phyloP scores from a whole-genome alignment of 495 filamentous ascomycete species.

The Tuber borchii region DNA sequence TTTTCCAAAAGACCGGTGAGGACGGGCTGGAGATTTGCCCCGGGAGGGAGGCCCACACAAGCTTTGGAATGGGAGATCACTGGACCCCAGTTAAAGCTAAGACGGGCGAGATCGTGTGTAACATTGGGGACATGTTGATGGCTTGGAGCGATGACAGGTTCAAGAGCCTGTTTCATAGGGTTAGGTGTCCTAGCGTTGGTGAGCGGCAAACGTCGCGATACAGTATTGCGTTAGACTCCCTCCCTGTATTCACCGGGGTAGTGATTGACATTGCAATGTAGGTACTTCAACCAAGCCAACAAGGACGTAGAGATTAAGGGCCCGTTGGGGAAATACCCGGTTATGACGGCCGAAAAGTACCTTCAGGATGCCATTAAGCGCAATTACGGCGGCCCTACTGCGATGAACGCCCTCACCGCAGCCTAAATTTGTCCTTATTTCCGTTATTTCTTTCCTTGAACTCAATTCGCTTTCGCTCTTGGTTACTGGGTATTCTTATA shows the following conservation, averaged over 20 bases:
- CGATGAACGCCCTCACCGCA: slow-evolving; percentile 29
- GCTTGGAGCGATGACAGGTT: slow-evolving; percentile 64
- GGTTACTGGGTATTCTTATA: slow-evolving; percentile 2
- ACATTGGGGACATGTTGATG: slow-evolving; percentile 65
- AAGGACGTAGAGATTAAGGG: slow-evolving; percentile 56
- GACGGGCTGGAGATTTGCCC: slow-evolving; percentile 62
- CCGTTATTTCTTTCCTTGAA: not conserved
- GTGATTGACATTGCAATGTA: not conserved
- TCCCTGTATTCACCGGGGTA: not conserved
- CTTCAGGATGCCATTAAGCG: slow-evolving; percentile 54
- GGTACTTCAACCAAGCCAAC: slow-evolving; percentile 60
- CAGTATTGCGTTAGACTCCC: slow-evolving; percentile 49
- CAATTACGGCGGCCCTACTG: slow-evolving; percentile 48
- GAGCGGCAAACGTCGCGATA: slow-evolving; percentile 57
- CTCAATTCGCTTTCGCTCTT: not conserved
- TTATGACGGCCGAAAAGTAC: slow-evolving; percentile 55
- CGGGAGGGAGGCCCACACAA: slow-evolving; percentile 55
- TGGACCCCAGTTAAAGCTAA: slow-evolving; percentile 58
- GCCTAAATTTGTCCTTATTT: not conserved
- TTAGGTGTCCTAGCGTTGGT: slow-evolving; percentile 50
- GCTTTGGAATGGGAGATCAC: slow-evolving; percentile 54
- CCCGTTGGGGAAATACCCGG: slow-evolving; percentile 56
- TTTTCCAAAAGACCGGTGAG: slow-evolving; percentile 61
- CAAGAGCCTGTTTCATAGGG: slow-evolving; percentile 59
- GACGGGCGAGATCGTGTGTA: slow-evolving; percentile 58